Evolutionary conservation across 148 eudicot species (phyloP), one percentile per base, ranked within the genome.

Genomic region (Chenopodium quinoa): DNA sequence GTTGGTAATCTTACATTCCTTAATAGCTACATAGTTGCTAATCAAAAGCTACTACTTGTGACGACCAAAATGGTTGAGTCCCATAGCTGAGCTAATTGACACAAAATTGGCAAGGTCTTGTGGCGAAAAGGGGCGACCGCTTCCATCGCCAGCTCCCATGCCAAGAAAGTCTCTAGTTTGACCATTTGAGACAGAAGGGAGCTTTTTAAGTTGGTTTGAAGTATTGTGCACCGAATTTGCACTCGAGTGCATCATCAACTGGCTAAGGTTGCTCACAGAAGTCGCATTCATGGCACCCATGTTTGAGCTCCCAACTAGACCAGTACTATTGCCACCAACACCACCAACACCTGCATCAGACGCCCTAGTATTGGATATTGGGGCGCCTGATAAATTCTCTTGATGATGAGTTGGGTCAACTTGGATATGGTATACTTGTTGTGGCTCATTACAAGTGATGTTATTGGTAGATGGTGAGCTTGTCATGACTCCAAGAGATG

Each of bases 111-210:
- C 92, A 7, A 94, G 85, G 85, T 91, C 97, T 62, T 89, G 91
- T 2, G 95, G 89, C 66, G 83, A 88, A 78, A 91, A 89, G 34
- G 88, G 88, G 73, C 87, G 88, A 31, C 83, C 89, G 72, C 82
- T 90, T 56, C 81, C 82, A 56, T 86, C 94, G 5, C 75, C 77
- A 10, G 91, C 88, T 44, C 92, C 91, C 86, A 92, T 84, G 44
- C 99, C 99, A 25, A 93, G 89, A 64, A 96, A 96, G 85, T 96
- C 99, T 78, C 99, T 88, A 7, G 99, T 96, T 2, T 84, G 71
- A 32, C 86, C 81, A 22, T 77, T 82, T 73, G 77, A 83, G 40
- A 71, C 80, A 9, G 81, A 69, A 7, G 71, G 79, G 79, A 60
- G 76, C 78, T 50, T 87, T 6, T 8, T 40, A 37, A 70, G 66